These are phyloP conservation scores for Nicotiana knightiana DNA, from an alignment of 257 asterid genomes.

Conservation along the genomic window DNA sequence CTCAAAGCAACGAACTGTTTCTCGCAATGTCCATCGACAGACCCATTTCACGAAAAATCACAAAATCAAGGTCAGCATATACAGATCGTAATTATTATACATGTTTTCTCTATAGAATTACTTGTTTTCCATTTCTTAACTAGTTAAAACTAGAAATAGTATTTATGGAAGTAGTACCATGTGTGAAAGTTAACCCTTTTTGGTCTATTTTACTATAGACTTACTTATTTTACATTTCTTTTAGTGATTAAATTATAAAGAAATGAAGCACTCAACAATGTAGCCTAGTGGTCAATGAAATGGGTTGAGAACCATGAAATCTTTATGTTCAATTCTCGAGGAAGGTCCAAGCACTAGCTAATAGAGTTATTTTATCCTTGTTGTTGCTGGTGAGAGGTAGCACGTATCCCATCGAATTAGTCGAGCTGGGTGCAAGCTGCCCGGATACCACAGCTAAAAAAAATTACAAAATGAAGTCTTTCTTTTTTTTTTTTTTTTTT, in stretches of 20 bases:
- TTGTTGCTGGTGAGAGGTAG: too few species aligned
- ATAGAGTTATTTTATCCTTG: too few species aligned
- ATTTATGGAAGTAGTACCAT: neutral
- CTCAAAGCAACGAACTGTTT: conserved; percentile 4
- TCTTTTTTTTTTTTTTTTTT: neutral
- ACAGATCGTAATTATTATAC: neutral
- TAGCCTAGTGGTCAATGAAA: too few species aligned
- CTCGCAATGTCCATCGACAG: neutral
- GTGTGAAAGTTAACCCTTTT: neutral
- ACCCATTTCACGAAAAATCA: conserved; percentile 9
- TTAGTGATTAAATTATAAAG: neutral
- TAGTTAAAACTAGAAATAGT: neutral
- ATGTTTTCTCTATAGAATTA: too few species aligned
- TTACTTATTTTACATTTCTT: neutral
- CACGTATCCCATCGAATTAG: too few species aligned
- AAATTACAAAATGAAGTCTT: neutral
- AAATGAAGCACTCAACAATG: neutral
- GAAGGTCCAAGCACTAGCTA: too few species aligned
- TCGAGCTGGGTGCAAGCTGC: too few species aligned
- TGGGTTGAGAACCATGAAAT: too few species aligned
- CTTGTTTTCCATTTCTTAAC: neutral
- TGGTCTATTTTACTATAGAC: neutral
- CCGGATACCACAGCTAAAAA: too few species aligned
- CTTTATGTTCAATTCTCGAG: too few species aligned
- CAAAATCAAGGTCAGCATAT: conserved; percentile 17